phyloP scores from a whole-genome alignment of 2,329 filamentous ascomycete genomes.

The Penicillium corylophilum region DNA sequence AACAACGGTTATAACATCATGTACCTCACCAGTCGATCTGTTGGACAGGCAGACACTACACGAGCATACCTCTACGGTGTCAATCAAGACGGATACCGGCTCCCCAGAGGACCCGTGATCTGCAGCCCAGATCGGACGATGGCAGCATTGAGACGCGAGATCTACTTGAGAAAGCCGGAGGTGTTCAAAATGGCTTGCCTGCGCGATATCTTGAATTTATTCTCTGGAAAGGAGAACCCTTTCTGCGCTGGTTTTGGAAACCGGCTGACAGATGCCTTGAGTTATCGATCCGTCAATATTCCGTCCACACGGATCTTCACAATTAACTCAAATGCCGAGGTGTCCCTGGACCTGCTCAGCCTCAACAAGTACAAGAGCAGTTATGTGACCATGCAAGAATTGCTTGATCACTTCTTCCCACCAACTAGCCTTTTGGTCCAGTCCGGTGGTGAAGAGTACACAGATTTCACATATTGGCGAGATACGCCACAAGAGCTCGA shows the following conservation, averaged over 20 bases:
- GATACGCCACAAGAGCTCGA: constrained; percentile 79
- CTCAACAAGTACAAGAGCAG: constrained; percentile 95
- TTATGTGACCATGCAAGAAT: constrained; percentile 94
- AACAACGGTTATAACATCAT: constrained; percentile 98
- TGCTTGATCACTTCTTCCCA: constrained; percentile 97
- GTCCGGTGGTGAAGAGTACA: constrained; percentile 89
- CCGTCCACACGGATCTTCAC: constrained; percentile 94
- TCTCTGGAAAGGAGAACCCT: constrained; percentile 71
- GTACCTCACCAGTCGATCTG: constrained; percentile 91
- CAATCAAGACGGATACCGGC: constrained; percentile 77
- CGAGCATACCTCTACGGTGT: constrained; percentile 87
- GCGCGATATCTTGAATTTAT: constrained; percentile 87
- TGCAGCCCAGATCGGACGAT: constrained; percentile 93
- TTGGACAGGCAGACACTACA: constrained; percentile 90
- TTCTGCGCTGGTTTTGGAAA: constrained; percentile 99
- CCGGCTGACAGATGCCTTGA: constrained; percentile 90
- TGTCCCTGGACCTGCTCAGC: constrained; percentile 83
- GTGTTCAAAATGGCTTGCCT: constrained; percentile 99
- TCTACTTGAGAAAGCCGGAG: constrained; percentile 94
- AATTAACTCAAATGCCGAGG: constrained; percentile 96
- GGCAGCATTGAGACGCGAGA: constrained; percentile 83
- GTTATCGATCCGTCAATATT: constrained; percentile 93
- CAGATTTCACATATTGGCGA: constrained; percentile 96
- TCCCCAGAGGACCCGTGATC: constrained; percentile 90
- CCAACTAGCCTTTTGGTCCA: constrained; percentile 83